phyloP scores from a whole-genome alignment of 768 basidiomycete genomes.

The Austroboletus eburneus region DNA sequence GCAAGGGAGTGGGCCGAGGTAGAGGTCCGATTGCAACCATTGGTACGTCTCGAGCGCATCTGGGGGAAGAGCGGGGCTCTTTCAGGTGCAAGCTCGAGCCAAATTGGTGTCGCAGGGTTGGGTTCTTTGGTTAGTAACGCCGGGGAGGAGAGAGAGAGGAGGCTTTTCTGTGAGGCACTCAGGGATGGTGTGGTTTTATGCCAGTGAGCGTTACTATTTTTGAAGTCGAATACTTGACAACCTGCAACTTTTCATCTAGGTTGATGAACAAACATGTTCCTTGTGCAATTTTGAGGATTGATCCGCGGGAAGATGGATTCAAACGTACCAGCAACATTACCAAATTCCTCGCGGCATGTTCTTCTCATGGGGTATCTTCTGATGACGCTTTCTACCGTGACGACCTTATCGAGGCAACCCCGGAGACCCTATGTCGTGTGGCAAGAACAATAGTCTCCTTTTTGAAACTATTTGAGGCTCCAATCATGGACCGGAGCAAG shows the following conservation, averaged over 20 bases:
- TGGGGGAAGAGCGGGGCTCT: slow-evolving; percentile 64
- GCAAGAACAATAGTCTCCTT: slow-evolving; percentile 71
- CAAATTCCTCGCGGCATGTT: slow-evolving; percentile 73
- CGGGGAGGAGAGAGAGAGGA: slow-evolving; percentile 74
- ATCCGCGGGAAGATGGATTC: slow-evolving; percentile 64
- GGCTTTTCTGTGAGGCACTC: slow-evolving; percentile 68
- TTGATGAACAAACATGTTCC: slow-evolving; percentile 76
- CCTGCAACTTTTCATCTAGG: slow-evolving; percentile 34
- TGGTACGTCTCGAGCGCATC: slow-evolving; percentile 67
- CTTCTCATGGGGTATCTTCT: slow-evolving; percentile 57
- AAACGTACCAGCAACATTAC: slow-evolving; percentile 67
- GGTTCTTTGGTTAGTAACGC: slow-evolving; percentile 39
- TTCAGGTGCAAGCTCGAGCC: slow-evolving; percentile 41
- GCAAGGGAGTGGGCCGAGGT: slow-evolving; percentile 71
- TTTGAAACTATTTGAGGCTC: slow-evolving; percentile 56
- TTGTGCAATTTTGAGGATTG: slow-evolving; percentile 54
- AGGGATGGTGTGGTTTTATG: slow-evolving; percentile 85
- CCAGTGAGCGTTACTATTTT: slow-evolving; percentile 58
- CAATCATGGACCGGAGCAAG: slow-evolving; percentile 43
- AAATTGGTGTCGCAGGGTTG: slow-evolving; percentile 28
- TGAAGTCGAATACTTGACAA: slow-evolving; percentile 4
- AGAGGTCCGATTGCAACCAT: slow-evolving; percentile 55
- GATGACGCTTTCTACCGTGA: slow-evolving; percentile 66
- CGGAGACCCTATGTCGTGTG: slow-evolving; percentile 65
- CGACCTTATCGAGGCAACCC: slow-evolving; percentile 58